A percentile compares a stretch with the other conserved stretches of the same genome.
Conservation (phyloP, 495 filamentous ascomycete genomes). For the Amphirosellinia nigrospora region DNA sequence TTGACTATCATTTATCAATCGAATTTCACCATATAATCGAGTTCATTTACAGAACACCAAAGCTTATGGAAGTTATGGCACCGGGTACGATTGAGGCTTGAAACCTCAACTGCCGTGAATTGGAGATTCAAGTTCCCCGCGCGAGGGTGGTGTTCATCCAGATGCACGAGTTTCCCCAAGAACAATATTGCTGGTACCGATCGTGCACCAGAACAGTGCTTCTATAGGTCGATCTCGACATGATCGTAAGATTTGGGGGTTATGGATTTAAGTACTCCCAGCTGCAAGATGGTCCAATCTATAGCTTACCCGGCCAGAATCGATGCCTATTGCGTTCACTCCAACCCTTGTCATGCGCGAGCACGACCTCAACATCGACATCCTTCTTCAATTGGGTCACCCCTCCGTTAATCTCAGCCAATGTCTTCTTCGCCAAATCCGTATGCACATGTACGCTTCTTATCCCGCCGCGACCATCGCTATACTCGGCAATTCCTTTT, state of each 20-base stretch:
- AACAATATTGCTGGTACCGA: neutral
- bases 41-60: too few relatives aligned
- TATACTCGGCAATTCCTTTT: constrained; percentile 50
- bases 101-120: constrained; percentile 19
- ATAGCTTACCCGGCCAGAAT: constrained; percentile 40
- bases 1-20: neutral
- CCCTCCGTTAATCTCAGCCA: constrained; percentile 36
- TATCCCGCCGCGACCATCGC: constrained; percentile 40
- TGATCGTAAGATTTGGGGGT: neutral
- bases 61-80: neutral
- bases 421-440: constrained; percentile 40
- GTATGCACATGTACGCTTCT: constrained; percentile 53
- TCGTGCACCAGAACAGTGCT: neutral
- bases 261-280: neutral
- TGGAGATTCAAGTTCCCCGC: constrained; percentile 16
- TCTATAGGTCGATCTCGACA: neutral
- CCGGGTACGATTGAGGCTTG: neutral
- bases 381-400: constrained; percentile 14
- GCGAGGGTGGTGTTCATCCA: neutral
- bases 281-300: neutral
- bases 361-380: constrained; percentile 47
- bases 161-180: neutral
- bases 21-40: neutral
- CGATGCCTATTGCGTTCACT: constrained; percentile 42
- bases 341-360: constrained; percentile 56